These are phyloP conservation scores for Chaetomiaceae sp. DNA, from an alignment of 2,329 filamentous ascomycete species.

Conservation along the genomic window DNA sequence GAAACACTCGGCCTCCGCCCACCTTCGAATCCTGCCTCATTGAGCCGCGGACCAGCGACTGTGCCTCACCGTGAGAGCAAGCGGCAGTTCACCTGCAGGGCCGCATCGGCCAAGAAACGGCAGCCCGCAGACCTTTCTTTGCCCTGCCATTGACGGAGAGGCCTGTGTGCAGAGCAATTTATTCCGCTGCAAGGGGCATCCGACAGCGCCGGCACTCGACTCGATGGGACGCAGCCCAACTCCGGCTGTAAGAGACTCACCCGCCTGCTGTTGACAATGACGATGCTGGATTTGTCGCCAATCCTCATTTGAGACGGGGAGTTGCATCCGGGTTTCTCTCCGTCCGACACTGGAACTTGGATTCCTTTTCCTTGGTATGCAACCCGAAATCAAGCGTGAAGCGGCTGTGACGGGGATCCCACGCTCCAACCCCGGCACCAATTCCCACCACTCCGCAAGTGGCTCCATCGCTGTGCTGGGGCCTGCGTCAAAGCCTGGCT, in stretches of 20 bases:
- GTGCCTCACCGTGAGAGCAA: neutral
- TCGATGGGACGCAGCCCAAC: neutral
- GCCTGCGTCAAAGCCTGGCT: constrained; percentile 15
- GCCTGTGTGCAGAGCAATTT: constrained; percentile 9
- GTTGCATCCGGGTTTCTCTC: neutral
- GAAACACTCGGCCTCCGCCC: no score
- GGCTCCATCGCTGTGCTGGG: constrained; percentile 20
- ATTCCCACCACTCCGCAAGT: constrained; percentile 17
- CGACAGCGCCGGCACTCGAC: constrained; percentile 1
- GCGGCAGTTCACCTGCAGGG: constrained; percentile 6
- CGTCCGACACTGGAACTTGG: constrained; percentile 12
- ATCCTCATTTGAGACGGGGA: constrained; percentile 10
- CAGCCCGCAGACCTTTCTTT: neutral
- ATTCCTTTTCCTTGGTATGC: constrained; percentile 12
- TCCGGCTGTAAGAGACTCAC: neutral
- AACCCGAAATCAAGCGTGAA: constrained; percentile 14
- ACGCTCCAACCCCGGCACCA: constrained; percentile 14
- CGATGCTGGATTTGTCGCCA: neutral
- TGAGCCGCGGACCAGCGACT: no score
- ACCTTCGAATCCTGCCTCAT: no score
- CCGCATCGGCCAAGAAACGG: constrained; percentile 9
- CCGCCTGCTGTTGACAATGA: neutral
- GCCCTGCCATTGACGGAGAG: constrained; percentile 6
- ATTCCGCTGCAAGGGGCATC: constrained; percentile 6
- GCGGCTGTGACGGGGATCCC: constrained; percentile 17